phyloP scores from a whole-genome alignment of 805 yeast species.

The Candida methanosorbosa region DNA sequence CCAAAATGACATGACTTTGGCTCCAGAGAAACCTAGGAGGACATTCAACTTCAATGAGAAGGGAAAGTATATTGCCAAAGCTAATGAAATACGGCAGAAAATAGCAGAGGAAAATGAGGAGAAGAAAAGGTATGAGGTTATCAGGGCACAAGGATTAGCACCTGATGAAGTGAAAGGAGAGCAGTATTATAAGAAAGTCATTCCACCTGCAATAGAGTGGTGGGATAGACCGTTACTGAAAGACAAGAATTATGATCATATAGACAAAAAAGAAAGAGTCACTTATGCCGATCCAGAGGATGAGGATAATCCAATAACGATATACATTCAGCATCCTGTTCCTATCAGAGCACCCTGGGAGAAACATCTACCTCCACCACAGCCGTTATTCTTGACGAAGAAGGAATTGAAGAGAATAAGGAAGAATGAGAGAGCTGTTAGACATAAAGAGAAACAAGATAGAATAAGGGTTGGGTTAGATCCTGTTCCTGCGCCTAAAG shows the following conservation, averaged over 20 bases:
- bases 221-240: constrained; percentile 67
- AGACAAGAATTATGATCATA: constrained; percentile 24
- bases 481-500: constrained; percentile 85
- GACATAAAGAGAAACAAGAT: constrained; percentile 66
- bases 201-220: constrained; percentile 75
- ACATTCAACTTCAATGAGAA: constrained; percentile 44
- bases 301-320: constrained; percentile 44
- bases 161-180: constrained; percentile 53
- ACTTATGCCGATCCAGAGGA: constrained; percentile 28
- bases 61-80: constrained; percentile 57
- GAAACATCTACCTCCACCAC: constrained; percentile 27
- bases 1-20: constrained; percentile 16
- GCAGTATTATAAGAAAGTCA: constrained; percentile 33
- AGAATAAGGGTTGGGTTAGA: constrained; percentile 72
- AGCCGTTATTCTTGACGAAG: constrained; percentile 59
- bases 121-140: constrained; percentile 22
- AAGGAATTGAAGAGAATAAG: constrained; percentile 69
- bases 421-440: constrained; percentile 54
- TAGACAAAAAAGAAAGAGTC: constrained; percentile 19
- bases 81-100: constrained; percentile 39
- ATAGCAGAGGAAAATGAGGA: constrained; percentile 24
- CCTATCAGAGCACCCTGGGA: constrained; percentile 56
- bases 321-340: constrained; percentile 79
- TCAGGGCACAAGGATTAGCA: constrained; percentile 31
- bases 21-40: constrained; percentile 17